Evolutionary conservation across 176 grass and related monocot species (phyloP), one percentile per base, ranked within the genome.

Genomic region (Cocos nucifera): DNA sequence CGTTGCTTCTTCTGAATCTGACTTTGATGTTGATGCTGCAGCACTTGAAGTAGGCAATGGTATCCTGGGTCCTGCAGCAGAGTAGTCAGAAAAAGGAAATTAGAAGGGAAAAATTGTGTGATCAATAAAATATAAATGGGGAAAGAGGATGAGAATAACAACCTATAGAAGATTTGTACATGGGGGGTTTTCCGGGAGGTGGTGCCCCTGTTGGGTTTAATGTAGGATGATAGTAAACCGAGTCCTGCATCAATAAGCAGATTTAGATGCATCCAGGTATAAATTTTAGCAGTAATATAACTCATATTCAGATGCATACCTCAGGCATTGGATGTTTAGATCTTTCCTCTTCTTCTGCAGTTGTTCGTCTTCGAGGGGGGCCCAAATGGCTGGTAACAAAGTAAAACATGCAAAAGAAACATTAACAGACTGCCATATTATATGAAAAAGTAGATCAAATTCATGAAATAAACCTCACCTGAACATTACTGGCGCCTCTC

Each of bases 91-190:
- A 79, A 71, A 66, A 4, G 29, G 51, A 62, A 21, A 49, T 15
- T 17, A 57, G 70, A 44, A 57, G 5, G 29, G 25, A 39, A 63
- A 29, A 53, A 25, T 19, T 6, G 49, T 10, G 35, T 56, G 22
- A 20, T 5, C 14, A 48, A 49, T 35, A 8, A 69, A 68, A 69
- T 32, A 72, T 49, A 78, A 59, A 54, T 54, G 22, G 19, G 22
- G 20, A 35, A 39, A 19, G 58, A 70, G 27, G 32, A 19, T 9
- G 14, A 59, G 58, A 61, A 76, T 39, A 58, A 4, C 70, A 58
- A 87, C 89, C 89, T 86, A 86, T 85, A 29, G 89, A 86, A 52
- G 89, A 85, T 69, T 86, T 89, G 76, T 89, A 95, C 89, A 95
- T 89, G 20, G 78, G 89, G 83, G 85, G 85, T 80, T 95, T 95